phyloP scores from a whole-genome alignment of 495 filamentous ascomycete genomes.

The Pyrenopolyporus hunteri region DNA sequence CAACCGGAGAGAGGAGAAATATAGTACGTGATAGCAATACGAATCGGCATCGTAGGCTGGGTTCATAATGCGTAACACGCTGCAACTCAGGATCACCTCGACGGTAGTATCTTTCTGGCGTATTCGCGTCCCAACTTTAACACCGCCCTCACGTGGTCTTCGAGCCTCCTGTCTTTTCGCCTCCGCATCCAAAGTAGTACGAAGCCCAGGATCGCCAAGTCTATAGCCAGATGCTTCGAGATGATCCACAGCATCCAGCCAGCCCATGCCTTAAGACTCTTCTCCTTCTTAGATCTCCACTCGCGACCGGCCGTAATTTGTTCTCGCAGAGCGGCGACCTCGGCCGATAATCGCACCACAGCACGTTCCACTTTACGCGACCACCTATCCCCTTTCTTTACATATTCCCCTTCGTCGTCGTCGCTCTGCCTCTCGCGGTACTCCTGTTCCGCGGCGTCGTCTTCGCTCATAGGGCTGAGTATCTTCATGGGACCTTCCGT shows the following conservation, averaged over 20 bases:
- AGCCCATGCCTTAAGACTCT: slow-evolving; percentile 69
- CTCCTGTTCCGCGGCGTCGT: slow-evolving; percentile 68
- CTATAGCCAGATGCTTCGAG: slow-evolving; percentile 75
- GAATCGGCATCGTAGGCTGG: neutral
- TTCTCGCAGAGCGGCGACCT: slow-evolving; percentile 91
- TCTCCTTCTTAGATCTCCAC: slow-evolving; percentile 59
- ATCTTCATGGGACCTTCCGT: slow-evolving; percentile 67
- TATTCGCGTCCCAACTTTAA: slow-evolving; percentile 67
- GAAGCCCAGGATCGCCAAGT: slow-evolving; percentile 70
- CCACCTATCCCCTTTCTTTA: slow-evolving; percentile 66
- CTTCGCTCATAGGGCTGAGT: slow-evolving; percentile 80
- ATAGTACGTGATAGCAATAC: neutral
- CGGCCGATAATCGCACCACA: slow-evolving; percentile 86
- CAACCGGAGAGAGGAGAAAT: neutral
- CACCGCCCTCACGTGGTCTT: slow-evolving; percentile 73
- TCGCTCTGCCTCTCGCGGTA: slow-evolving; percentile 47
- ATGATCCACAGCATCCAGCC: slow-evolving; percentile 71
- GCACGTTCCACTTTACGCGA: slow-evolving; percentile 83
- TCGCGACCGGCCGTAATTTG: slow-evolving; percentile 76
- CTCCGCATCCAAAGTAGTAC: slow-evolving; percentile 80
- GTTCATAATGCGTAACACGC: slow-evolving; percentile 11
- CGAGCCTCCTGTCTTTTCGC: slow-evolving; percentile 75
- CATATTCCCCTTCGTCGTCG: slow-evolving; percentile 56
- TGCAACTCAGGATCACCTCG: slow-evolving; percentile 48
- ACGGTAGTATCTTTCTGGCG: slow-evolving; percentile 59